Evolutionary conservation across 495 filamentous ascomycete species (phyloP).

Genomic region (Pseudevernia furfuracea): DNA sequence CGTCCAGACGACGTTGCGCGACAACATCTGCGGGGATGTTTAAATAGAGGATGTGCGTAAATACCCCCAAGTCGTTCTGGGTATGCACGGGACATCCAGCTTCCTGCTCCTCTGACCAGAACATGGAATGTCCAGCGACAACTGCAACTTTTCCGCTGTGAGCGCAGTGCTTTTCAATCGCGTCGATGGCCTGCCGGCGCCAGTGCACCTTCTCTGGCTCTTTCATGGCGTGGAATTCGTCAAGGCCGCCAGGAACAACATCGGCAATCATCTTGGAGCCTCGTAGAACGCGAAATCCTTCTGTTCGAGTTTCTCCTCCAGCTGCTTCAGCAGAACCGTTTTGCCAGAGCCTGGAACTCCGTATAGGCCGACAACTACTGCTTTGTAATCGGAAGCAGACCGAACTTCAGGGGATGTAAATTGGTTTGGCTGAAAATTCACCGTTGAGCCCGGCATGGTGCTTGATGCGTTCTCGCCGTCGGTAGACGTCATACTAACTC

Average conservation of each 20-base stretch:
- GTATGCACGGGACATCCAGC: constrained; percentile 36
- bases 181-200: constrained; percentile 44
- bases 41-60: constrained; percentile 57
- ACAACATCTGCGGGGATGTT: constrained; percentile 37
- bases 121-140: constrained; percentile 55
- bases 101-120: constrained; percentile 44
- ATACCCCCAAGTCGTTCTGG: constrained; percentile 40
- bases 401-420: constrained; percentile 20
- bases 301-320: constrained; percentile 28
- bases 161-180: constrained; percentile 37
- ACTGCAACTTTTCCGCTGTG: constrained; percentile 37
- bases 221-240: constrained; percentile 40
- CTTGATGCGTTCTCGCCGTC: constrained; percentile 27
- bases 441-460: constrained; percentile 23
- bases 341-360: constrained; percentile 58
- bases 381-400: constrained; percentile 27
- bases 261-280: constrained; percentile 36
- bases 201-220: constrained; percentile 36
- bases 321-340: constrained; percentile 39
- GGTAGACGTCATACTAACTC: constrained; percentile 13
- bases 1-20: constrained; percentile 31
- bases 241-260: constrained; percentile 44
- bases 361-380: constrained; percentile 51
- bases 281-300: neutral
- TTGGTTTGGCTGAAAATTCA: constrained; percentile 23